Percentiles rank a stretch among this genome's conserved stretches.
These are phyloP conservation scores for Nakazawaea holstii DNA, from an alignment of 805 yeast genomes.

Conservation along the genomic window DNA sequence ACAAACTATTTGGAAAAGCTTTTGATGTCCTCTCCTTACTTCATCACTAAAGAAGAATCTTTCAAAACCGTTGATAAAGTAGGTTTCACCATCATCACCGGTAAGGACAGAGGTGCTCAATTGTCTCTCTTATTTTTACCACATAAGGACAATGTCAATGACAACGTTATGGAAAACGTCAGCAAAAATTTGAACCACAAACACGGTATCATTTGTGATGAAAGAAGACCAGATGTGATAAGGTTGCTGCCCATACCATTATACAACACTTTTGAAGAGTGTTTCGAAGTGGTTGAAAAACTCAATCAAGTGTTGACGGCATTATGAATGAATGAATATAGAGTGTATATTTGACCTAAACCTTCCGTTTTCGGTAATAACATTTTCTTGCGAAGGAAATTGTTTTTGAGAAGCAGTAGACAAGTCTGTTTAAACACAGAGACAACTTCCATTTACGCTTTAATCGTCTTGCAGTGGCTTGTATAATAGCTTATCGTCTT, in stretches of 20 bases:
- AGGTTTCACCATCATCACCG: slow-evolving; percentile 72
- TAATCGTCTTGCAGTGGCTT: no score
- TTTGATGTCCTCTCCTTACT: slow-evolving; percentile 43
- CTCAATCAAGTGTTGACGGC: slow-evolving; percentile 36
- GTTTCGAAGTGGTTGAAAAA: slow-evolving; percentile 36
- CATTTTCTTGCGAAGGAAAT: no score
- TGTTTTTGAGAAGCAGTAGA: no score
- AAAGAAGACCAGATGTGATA: slow-evolving; percentile 85
- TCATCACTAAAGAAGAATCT: slow-evolving; percentile 25
- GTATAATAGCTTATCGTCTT: no score
- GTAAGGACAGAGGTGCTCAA: slow-evolving; percentile 75
- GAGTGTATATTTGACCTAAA: slow-evolving; percentile 1
- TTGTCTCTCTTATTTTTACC: slow-evolving; percentile 68
- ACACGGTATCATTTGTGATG: slow-evolving; percentile 75
- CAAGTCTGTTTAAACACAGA: no score
- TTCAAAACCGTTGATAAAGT: slow-evolving; percentile 15
- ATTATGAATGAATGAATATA: slow-evolving; percentile 4
- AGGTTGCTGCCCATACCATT: slow-evolving; percentile 84
- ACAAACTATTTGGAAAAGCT: slow-evolving; percentile 51
- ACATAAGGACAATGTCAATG: slow-evolving; percentile 27
- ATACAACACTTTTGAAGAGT: slow-evolving; percentile 72
- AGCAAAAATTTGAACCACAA: slow-evolving; percentile 40
- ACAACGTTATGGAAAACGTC: slow-evolving; percentile 58
- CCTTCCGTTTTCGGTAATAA: no score
- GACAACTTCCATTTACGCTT: no score